phyloP scores from a whole-genome alignment of 306 rosid species.

The Begonia peltatifolia region DNA sequence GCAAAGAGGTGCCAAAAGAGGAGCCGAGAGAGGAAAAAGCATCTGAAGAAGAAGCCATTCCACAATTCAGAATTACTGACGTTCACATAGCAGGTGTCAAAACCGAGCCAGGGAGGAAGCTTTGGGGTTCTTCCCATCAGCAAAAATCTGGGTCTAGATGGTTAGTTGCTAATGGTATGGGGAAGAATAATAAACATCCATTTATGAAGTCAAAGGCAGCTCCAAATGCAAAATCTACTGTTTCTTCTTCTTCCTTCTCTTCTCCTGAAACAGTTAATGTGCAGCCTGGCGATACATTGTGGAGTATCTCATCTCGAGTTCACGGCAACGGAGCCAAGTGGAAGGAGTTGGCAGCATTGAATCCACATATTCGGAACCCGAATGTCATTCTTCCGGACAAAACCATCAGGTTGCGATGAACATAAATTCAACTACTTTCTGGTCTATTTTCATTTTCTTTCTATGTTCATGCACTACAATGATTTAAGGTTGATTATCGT shows the following conservation, averaged over 20 bases:
- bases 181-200: conserved; percentile 49
- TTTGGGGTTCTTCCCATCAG: conserved; percentile 43
- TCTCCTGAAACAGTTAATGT: conserved; percentile 31
- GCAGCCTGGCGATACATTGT: conserved; percentile 57
- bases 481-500: no score
- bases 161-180: conserved; percentile 91
- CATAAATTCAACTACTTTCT: no score
- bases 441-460: no score
- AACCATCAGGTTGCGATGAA: conserved; percentile 34
- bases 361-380: conserved; percentile 61
- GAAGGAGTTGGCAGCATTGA: conserved; percentile 53
- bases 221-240: conserved; percentile 8
- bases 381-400: conserved; percentile 42
- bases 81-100: conserved; percentile 73
- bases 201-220: conserved; percentile 38
- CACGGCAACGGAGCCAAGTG: conserved; percentile 48
- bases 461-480: no score
- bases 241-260: conserved; percentile 3
- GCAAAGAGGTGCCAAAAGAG: conserved; percentile 4
- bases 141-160: conserved; percentile 83
- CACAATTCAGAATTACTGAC: conserved; percentile 65
- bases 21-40: conserved; percentile 24
- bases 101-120: conserved; percentile 38
- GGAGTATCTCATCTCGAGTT: conserved; percentile 78
- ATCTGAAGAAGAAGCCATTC: conserved; percentile 37